Conservation (phyloP, 2,329 filamentous ascomycete species). For the Nemania sp. region DNA sequence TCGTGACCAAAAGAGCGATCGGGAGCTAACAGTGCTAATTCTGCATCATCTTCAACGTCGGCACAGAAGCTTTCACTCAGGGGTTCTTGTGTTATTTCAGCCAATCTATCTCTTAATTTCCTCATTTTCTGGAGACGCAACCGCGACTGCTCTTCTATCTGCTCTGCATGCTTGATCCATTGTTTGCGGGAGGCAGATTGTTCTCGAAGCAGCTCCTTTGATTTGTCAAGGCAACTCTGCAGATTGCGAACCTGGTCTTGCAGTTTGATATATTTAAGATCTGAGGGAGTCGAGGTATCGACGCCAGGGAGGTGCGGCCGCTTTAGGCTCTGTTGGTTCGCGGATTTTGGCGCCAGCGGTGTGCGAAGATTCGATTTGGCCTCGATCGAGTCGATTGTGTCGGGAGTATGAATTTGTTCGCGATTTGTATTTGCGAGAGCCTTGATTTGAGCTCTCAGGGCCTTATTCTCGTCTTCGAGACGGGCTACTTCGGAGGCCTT, state of each 20-base stretch:
- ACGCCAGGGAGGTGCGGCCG: constrained; percentile 20
- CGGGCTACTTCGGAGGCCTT: constrained; percentile 40
- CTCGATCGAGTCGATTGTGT: constrained; percentile 4
- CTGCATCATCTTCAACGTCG: constrained; percentile 8
- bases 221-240: constrained; percentile 31
- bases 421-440: constrained; percentile 33
- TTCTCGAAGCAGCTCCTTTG: constrained; percentile 45
- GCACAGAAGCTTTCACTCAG: constrained; percentile 29
- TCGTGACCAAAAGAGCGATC: neutral
- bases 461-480: constrained; percentile 49
- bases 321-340: constrained; percentile 30
- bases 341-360: constrained; percentile 35
- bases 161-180: constrained; percentile 51
- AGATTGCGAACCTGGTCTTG: constrained; percentile 31
- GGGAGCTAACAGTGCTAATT: neutral
- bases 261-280: constrained; percentile 46
- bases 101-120: constrained; percentile 45
- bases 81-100: constrained; percentile 22
- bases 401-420: constrained; percentile 12
- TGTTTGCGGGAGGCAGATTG: constrained; percentile 47
- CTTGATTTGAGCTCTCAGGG: constrained; percentile 44
- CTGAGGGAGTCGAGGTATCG: constrained; percentile 23
- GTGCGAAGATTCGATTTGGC: constrained; percentile 23
- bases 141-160: constrained; percentile 42
- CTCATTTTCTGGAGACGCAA: constrained; percentile 44